phyloP scores from a whole-genome alignment of 179 eudicot species.

The Spinacia oleracea region DNA sequence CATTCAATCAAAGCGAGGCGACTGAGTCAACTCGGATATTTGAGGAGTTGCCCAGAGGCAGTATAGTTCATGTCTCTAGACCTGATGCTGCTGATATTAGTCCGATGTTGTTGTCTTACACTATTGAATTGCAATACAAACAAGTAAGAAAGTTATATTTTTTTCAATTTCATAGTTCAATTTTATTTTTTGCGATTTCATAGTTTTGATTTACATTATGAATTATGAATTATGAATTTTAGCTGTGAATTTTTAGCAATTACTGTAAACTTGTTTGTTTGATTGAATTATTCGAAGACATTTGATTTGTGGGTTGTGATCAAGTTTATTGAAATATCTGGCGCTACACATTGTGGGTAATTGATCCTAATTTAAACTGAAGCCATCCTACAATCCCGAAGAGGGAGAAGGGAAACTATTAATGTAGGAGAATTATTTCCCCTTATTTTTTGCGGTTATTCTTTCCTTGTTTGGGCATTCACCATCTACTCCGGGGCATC shows the following conservation, averaged over 20 bases:
- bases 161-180: background rate
- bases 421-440: background rate
- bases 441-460: background rate
- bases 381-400: background rate
- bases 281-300: background rate
- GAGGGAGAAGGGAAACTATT: background rate
- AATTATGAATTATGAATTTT: background rate
- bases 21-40: conserved; percentile 64
- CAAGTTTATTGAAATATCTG: background rate
- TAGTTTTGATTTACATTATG: background rate
- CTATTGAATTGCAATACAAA: conserved; percentile 77
- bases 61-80: conserved; percentile 69
- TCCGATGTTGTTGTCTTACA: conserved; percentile 79
- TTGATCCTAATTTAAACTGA: background rate
- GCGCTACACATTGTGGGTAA: background rate
- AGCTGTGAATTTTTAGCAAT: too few relatives aligned
- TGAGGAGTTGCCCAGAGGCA: conserved; percentile 83
- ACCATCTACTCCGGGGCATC: background rate
- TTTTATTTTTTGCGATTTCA: background rate
- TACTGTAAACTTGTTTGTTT: background rate
- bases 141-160: conserved; percentile 39
- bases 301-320: conserved; percentile 10
- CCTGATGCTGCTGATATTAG: conserved; percentile 90
- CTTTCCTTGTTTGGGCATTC: background rate
- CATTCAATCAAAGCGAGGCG: conserved; percentile 37